These are phyloP conservation scores for Neckera pumila DNA, from an alignment of 225 moss, liverwort and hornwort species.

Conservation along the genomic window DNA sequence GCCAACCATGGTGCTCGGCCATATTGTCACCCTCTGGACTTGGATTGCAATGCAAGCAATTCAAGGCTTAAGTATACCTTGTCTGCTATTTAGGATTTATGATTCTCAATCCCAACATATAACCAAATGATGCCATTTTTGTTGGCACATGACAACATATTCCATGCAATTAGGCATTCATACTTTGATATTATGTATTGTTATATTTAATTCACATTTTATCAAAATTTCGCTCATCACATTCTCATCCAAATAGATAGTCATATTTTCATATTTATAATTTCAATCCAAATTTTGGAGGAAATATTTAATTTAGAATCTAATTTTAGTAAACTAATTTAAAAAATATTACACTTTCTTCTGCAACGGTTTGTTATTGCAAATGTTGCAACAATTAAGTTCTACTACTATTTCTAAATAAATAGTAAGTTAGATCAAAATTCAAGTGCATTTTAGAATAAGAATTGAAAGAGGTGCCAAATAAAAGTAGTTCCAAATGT, in stretches of 20 bases:
- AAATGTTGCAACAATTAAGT: too few species aligned
- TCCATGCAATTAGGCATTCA: not conserved
- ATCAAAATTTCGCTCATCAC: not conserved
- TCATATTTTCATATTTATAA: not conserved
- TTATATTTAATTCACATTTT: not conserved
- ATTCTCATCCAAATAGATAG: rapidly evolving
- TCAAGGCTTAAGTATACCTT: not conserved
- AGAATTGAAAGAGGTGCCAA: too few species aligned
- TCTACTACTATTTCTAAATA: not conserved
- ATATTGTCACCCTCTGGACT: conserved; percentile 30
- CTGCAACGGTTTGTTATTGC: not conserved
- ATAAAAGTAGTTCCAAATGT: too few species aligned
- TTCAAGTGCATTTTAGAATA: too few species aligned
- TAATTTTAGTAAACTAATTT: not conserved
- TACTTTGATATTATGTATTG: not conserved
- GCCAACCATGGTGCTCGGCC: conserved; percentile 37
- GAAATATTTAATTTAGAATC: not conserved
- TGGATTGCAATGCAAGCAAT: conserved; percentile 29
- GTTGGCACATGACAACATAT: not conserved
- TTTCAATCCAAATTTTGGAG: not conserved
- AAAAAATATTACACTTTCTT: not conserved
- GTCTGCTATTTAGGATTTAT: rapidly evolving
- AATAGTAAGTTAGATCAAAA: too few species aligned
- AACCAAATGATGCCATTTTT: rapidly evolving
- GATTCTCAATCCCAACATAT: rapidly evolving